Percentiles rank a stretch among this genome's conserved stretches.
Evolutionary conservation across 805 yeast species (phyloP).

Genomic region (Candida sanyiensis): DNA sequence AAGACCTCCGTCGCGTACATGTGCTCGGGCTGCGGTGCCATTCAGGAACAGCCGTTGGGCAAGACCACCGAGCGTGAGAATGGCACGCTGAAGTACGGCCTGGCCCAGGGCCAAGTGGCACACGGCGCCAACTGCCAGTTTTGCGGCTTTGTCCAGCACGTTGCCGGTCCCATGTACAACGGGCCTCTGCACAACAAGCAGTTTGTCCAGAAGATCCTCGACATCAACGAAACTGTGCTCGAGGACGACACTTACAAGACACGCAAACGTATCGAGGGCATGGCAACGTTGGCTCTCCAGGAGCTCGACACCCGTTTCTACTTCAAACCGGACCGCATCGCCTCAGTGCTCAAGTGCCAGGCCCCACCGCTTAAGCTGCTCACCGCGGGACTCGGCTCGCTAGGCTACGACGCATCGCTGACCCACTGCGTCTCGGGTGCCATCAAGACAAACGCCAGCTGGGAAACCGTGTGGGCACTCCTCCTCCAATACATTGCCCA

Average conservation of each 20-base stretch:
- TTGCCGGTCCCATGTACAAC: conserved; percentile 97
- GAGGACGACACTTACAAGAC: conserved; percentile 67
- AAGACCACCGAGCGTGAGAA: conserved; percentile 40
- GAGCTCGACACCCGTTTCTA: conserved; percentile 78
- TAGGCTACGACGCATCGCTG: conserved; percentile 76
- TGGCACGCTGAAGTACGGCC: conserved; percentile 48
- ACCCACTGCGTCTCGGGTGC: conserved; percentile 88
- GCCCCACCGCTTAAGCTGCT: conserved; percentile 74
- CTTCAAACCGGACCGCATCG: conserved; percentile 70
- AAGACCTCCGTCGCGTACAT: conserved; percentile 73
- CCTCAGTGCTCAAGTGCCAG: conserved; percentile 72
- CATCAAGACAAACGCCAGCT: conserved; percentile 86
- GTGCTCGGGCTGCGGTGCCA: conserved; percentile 84
- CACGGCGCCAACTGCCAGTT: conserved; percentile 55
- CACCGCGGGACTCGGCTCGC: conserved; percentile 75
- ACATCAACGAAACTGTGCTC: conserved; percentile 42
- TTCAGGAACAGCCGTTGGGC: conserved; percentile 71
- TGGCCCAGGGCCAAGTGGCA: conserved; percentile 56
- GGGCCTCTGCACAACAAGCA: conserved; percentile 66
- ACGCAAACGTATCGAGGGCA: conserved; percentile 78
- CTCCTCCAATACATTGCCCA: conserved; percentile 56
- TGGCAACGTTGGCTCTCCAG: conserved; percentile 76
- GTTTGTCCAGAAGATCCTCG: conserved; percentile 60
- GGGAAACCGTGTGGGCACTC: conserved; percentile 70
- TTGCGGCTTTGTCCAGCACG: conserved; percentile 65